Evolutionary conservation across 495 filamentous ascomycete genomes (phyloP).

Genomic region (Penicillium paxilli): DNA sequence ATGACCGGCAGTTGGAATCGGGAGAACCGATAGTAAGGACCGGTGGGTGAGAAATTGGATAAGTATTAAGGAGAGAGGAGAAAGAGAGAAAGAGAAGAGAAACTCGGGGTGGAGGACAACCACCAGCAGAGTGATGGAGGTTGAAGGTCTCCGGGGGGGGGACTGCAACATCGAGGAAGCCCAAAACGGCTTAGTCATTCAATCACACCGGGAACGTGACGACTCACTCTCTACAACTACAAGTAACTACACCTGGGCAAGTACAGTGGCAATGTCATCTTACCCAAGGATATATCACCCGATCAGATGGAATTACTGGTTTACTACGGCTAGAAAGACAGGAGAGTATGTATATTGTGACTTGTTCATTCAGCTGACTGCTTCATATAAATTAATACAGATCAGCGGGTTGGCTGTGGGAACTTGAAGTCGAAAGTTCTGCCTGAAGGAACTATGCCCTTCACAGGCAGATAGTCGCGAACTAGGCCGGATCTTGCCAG

Average conservation of each 20-base stretch:
- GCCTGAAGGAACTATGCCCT: constrained; percentile 10
- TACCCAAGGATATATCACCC: not conserved
- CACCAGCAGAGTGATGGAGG: constrained; percentile 9
- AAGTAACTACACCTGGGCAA: no score
- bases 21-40: constrained; percentile 9
- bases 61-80: constrained; percentile 3
- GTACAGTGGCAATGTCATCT: not conserved
- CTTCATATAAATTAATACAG: not conserved
- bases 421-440: constrained; percentile 4
- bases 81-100: not conserved
- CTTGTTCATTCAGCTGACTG: not conserved
- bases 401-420: not conserved
- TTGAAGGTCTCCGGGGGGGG: constrained; percentile 3
- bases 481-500: constrained; percentile 10
- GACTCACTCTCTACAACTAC: not conserved
- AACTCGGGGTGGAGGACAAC: constrained; percentile 8
- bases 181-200: constrained; percentile 17
- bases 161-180: not conserved
- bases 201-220: constrained; percentile 12
- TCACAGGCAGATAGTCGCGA: constrained; percentile 5
- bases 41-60: not conserved
- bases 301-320: not conserved
- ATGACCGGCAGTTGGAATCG: not conserved
- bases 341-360: not conserved
- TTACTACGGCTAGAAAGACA: no score